A percentile compares a stretch with the other conserved stretches of the same genome.
Evolutionary conservation across 1,284 basidiomycete species (phyloP).

Genomic region (Trichosporon sp.): DNA sequence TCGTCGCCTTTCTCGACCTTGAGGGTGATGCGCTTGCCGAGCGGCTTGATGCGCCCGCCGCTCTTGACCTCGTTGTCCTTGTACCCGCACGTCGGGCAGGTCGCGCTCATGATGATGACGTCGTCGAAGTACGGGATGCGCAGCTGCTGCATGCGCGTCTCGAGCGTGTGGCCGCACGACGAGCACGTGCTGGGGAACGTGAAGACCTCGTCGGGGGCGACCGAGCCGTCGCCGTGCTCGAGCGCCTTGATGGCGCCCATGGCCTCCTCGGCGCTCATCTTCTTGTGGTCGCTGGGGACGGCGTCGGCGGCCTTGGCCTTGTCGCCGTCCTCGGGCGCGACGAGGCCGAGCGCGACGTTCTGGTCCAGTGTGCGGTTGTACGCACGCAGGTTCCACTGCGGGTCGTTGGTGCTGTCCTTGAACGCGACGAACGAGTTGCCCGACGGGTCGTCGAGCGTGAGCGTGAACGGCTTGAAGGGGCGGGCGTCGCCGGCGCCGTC

Average conservation of each 20-base stretch:
- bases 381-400: conserved; percentile 87
- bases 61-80: conserved; percentile 97
- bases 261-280: conserved; percentile 41
- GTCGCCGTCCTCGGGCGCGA: conserved; percentile 30
- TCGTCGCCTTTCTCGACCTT: conserved; percentile 73
- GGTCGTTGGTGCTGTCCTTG: conserved; percentile 68
- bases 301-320: conserved; percentile 15
- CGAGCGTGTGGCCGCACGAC: conserved; percentile 74
- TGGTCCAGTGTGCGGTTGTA: conserved; percentile 80
- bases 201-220: conserved; percentile 74
- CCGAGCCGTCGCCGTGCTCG: conserved; percentile 40
- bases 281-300: conserved; percentile 53
- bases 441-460: conserved; percentile 84
- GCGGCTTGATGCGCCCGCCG: conserved; percentile 76
- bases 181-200: conserved; percentile 85
- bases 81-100: conserved; percentile 92
- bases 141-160: conserved; percentile 94
- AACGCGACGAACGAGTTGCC: conserved; percentile 96
- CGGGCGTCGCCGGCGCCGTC: conserved; percentile 44
- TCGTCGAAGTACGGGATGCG: conserved; percentile 99
- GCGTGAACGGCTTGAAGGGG: conserved; percentile 70
- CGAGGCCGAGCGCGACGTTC: conserved; percentile 74
- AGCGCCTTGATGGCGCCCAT: conserved; percentile 20
- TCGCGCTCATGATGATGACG: conserved; percentile 97
- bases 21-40: conserved; percentile 81